Base-by-base conservation (phyloP, 495 filamentous ascomycete genomes). In the Xylona heveae region DNA sequence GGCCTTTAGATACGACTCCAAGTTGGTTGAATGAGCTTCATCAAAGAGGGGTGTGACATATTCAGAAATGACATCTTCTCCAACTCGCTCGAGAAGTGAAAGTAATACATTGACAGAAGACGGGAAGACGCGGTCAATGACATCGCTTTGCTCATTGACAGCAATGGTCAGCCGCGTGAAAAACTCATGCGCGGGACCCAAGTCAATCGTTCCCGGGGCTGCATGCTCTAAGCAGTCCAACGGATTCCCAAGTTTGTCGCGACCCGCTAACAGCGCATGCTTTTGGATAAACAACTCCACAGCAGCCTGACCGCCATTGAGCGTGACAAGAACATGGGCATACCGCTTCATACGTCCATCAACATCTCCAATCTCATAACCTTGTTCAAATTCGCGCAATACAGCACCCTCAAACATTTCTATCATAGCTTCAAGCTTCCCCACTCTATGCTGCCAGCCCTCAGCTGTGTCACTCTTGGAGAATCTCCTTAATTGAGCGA, bases 331-430 rank as follows among this genome's bases (percentile, higher is more conserved):
- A 15, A 95, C 78, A 38, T 83, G 68, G 6, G 83, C 81, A 53
- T 92, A 95, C 49, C 76, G 67, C 34, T 65, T 68, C 83, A 93
- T 91, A 23, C 69, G 62, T 7, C 78, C 82, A 42, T 92, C 75
- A 32, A 90, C 68, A 52, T 99, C 85, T 47, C 73, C 74, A n/a
- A 68, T 69, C 48, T 90, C 80, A 38, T 83, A 82, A 3, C 78
- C 90, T 39, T 55, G 76, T 48, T 91, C 78, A 44, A 95, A 95
- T 50, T 95, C 85, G 31, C 75, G 65, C 31, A 91, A 52, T 5
- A 85, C 84, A 3, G 83, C 80, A 34, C 73, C 83, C 51, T 95
- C 84, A 42, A 99, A 95, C 41, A 85, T 75, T 17, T 63, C 63
- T 26, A 75, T 61, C 58, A 88, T 79, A n/a, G 54, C 55, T 13